Conservation (phyloP, 768 basidiomycete species). For the Mycena haematopus region DNA sequence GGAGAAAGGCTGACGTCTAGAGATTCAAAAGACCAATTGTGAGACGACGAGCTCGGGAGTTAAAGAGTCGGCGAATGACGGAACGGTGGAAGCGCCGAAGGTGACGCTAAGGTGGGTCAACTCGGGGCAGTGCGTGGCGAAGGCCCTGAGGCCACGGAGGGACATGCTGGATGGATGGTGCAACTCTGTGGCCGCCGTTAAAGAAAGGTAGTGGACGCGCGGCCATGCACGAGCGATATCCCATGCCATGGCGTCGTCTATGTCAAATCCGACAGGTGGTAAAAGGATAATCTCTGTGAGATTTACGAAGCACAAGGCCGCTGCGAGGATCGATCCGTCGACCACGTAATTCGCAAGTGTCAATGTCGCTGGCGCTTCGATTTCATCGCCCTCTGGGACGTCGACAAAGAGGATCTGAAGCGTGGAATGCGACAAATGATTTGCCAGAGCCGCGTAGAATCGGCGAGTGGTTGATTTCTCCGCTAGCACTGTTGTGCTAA, state of each 20-base stretch:
- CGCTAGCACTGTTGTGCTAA: neutral
- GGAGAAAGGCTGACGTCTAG: neutral
- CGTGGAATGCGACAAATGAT: neutral
- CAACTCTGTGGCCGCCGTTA: neutral
- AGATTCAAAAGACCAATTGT: neutral
- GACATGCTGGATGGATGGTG: neutral
- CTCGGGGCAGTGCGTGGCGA: neutral
- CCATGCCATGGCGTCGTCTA: neutral
- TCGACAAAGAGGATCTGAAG: neutral
- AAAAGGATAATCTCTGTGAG: neutral
- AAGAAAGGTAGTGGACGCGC: neutral
- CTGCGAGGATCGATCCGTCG: neutral
- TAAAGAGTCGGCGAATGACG: too few relatives aligned
- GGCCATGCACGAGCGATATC: slow-evolving; percentile 4
- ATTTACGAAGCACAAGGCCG: neutral
- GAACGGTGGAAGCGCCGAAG: slow-evolving; percentile 3
- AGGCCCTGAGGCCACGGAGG: neutral
- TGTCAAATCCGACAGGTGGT: neutral
- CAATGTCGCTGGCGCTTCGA: neutral
- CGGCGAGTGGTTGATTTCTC: neutral
- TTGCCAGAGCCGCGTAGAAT: neutral
- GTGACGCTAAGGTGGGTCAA: neutral
- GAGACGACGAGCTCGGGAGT: neutral
- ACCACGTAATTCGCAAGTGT: neutral
- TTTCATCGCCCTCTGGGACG: neutral